Percentiles rank a stretch among this genome's conserved stretches.
Evolutionary conservation across 2,329 filamentous ascomycete species (phyloP).

Genomic region (Pseudogymnoascus sp.): DNA sequence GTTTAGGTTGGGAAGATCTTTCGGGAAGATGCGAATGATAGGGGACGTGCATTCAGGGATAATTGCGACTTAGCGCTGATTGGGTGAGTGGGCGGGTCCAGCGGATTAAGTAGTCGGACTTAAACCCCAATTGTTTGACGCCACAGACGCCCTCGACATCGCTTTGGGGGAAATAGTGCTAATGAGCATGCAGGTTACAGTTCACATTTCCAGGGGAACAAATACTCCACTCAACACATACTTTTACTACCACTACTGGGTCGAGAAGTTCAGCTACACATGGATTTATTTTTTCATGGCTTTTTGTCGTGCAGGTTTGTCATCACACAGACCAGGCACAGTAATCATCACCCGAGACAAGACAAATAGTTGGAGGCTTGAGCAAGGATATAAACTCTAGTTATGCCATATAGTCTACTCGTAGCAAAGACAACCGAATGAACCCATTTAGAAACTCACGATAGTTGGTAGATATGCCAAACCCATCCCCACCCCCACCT

Average conservation of each 20-base stretch:
- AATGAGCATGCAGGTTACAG: constrained; percentile 1
- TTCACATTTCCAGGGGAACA: not conserved
- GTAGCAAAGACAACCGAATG: not conserved
- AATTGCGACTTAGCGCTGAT: constrained; percentile 8
- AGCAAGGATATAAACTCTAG: constrained; percentile 3
- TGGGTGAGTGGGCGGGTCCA: not conserved
- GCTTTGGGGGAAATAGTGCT: not conserved
- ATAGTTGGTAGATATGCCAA: not conserved
- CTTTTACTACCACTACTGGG: not conserved
- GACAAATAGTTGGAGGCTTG: not conserved
- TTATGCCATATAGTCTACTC: not conserved
- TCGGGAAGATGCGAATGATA: constrained; percentile 13
- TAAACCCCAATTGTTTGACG: constrained; percentile 8
- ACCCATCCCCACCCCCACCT: not conserved
- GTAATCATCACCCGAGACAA: not conserved
- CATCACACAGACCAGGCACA: not conserved
- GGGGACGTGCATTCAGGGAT: constrained; percentile 13
- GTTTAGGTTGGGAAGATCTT: constrained; percentile 12
- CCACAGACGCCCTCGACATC: constrained; percentile 1
- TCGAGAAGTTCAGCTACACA: not conserved
- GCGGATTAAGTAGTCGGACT: constrained; percentile 6
- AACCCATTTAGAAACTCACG: constrained; percentile 1
- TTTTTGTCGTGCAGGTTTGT: not conserved
- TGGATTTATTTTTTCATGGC: not conserved
- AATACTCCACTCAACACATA: not conserved